These are phyloP conservation scores for Sugiyamaella japonica DNA, from an alignment of 1,139 yeast species.

Conservation along the genomic window DNA sequence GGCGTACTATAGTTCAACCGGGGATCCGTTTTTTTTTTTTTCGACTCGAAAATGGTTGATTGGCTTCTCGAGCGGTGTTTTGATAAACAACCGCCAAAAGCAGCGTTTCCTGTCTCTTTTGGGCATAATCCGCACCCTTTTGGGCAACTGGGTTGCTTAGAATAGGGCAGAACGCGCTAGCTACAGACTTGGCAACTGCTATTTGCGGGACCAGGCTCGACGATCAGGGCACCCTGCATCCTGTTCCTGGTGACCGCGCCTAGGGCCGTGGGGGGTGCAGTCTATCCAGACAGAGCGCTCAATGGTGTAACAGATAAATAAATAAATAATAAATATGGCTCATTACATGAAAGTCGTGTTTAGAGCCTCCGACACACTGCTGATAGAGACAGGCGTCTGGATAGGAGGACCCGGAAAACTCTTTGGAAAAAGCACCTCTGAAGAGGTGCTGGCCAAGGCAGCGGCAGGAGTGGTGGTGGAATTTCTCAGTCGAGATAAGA, in stretches of 20 bases:
- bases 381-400: slow-evolving; percentile 1
- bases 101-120: background rate
- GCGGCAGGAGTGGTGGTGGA: background rate
- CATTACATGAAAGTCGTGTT: slow-evolving; percentile 9
- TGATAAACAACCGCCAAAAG: background rate
- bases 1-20: too few relatives aligned
- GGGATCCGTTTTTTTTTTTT: background rate
- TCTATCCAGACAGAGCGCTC: too few relatives aligned
- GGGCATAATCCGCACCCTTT: background rate
- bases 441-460: background rate
- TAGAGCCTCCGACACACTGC: slow-evolving; percentile 17
- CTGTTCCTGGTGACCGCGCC: slow-evolving; percentile 7
- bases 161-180: background rate
- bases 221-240: slow-evolving; percentile 4
- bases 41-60: background rate
- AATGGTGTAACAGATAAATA: background rate
- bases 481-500: slow-evolving; percentile 9
- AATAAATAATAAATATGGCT: slow-evolving; percentile 4
- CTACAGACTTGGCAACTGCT: slow-evolving; percentile 10
- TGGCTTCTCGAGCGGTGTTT: background rate
- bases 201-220: background rate
- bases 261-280: too few relatives aligned
- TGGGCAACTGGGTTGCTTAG: slow-evolving; percentile 2
- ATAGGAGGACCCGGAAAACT: slow-evolving; percentile 2
- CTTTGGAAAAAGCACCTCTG: background rate